Percentiles rank a stretch among this genome's conserved stretches.
Evolutionary conservation across 2,329 filamentous ascomycete genomes (phyloP).

Genomic region (Aspergillus fumigatus): DNA sequence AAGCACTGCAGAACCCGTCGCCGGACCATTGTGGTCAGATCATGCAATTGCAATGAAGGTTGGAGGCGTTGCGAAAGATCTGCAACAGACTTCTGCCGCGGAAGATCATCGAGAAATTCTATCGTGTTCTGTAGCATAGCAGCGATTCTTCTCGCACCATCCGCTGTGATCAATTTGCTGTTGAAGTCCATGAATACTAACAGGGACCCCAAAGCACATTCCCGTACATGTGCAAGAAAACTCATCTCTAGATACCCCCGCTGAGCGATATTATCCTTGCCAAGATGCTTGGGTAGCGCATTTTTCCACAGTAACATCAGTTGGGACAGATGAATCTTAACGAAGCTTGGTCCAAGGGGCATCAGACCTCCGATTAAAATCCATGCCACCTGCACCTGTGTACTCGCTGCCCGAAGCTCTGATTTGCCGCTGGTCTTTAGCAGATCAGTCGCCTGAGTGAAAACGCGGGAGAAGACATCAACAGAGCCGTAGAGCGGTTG

Average conservation of each 20-base stretch:
- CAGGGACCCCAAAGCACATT: slow-evolving; percentile 88
- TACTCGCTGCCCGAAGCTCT: slow-evolving; percentile 84
- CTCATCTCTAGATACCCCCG: slow-evolving; percentile 83
- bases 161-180: slow-evolving; percentile 80
- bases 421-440: slow-evolving; percentile 90
- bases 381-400: slow-evolving; percentile 97
- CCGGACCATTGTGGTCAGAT: slow-evolving; percentile 89
- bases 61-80: slow-evolving; percentile 80
- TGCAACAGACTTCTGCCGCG: slow-evolving; percentile 76
- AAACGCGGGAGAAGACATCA: slow-evolving; percentile 86
- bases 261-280: slow-evolving; percentile 82
- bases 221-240: slow-evolving; percentile 88
- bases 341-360: slow-evolving; percentile 94
- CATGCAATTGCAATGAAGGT: slow-evolving; percentile 80
- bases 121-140: slow-evolving; percentile 94
- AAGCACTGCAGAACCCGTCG: slow-evolving; percentile 93
- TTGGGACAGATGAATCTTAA: slow-evolving; percentile 96
- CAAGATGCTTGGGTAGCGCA: slow-evolving; percentile 87
- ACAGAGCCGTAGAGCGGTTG: slow-evolving; percentile 92
- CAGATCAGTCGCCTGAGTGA: slow-evolving; percentile 85
- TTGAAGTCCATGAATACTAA: slow-evolving; percentile 93
- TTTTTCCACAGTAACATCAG: slow-evolving; percentile 95
- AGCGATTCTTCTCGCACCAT: slow-evolving; percentile 88
- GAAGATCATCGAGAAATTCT: slow-evolving; percentile 79
- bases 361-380: slow-evolving; percentile 93